Evolutionary conservation across 1,284 basidiomycete genomes (phyloP), one percentile per base, ranked within the genome.

Genomic region (Austroboletus rostrupii): DNA sequence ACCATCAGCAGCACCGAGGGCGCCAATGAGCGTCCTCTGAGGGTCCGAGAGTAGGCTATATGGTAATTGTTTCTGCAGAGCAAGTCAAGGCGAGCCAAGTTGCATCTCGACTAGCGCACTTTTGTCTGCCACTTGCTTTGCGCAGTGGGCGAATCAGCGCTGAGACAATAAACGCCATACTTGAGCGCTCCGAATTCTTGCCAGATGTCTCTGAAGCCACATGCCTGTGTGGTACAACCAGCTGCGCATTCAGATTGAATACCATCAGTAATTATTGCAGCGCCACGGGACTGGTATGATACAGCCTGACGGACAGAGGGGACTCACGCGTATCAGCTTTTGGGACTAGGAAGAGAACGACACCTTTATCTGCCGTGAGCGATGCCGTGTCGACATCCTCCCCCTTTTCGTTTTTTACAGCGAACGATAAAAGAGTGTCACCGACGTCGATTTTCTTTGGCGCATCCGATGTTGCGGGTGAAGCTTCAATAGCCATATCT

Each of bases 11-110:
- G 92, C 92, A 14, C 93, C 94, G 33, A 98, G 77, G 9, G 82
- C 81, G 45, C 78, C 79, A 62, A 97, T 92, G 32, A 97, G 75
- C 35, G 77, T 67, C 37, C 87, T 80, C 63, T 92, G 82, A 19
- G 89, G 91, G 67, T 98, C 95, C 9, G 89, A 95, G 40, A 98
- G 77, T 6, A 97, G 75, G 5, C 83, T 77, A 68, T 94, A 98
- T 13, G 85, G 90, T 19, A 97, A 78, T 47, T 79, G 73, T 72
- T 93, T 90, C 85, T 91, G 59, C 46, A 8, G 10, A 19, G 21
- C 8, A 8, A n/a, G 31, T 53, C 36, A 47, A 43, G 19, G 41
- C 26, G 26, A 46, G n/a, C 38, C n/a, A 39, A 45, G n/a, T 29
- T 17, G n/a, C 5, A 5, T 28, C 20, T 10, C 1, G 21, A 50